These are phyloP conservation scores for Hypoxylon sp. DNA, from an alignment of 2,329 filamentous ascomycete species.

Conservation along the genomic window DNA sequence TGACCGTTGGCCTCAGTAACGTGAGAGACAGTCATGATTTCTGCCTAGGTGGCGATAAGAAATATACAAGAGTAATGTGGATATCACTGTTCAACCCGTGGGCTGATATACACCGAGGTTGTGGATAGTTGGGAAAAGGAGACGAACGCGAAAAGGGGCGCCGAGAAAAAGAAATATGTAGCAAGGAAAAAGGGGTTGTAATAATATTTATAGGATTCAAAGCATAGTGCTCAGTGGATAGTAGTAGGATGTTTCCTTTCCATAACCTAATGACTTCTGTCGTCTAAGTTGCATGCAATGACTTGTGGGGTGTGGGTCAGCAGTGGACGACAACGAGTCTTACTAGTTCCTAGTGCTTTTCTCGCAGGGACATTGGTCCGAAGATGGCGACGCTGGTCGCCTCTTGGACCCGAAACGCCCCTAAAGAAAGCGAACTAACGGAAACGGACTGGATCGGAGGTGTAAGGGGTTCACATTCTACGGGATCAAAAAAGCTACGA, in stretches of 20 bases:
- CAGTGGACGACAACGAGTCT: conserved; percentile 41
- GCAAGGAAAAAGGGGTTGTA: conserved; percentile 37
- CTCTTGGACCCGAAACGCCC: conserved; percentile 40
- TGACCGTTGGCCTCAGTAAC: conserved; percentile 54
- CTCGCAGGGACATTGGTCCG: conserved; percentile 59
- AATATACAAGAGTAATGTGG: conserved; percentile 7
- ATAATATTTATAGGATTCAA: conserved; percentile 54
- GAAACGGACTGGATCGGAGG: conserved; percentile 29
- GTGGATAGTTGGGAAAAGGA: conserved; percentile 19
- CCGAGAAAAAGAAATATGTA: conserved; percentile 29
- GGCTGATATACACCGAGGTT: conserved; percentile 36
- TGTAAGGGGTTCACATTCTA: conserved; percentile 24
- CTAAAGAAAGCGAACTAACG: conserved; percentile 40
- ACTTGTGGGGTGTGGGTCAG: conserved; percentile 52
- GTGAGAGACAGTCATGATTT: conserved; percentile 56
- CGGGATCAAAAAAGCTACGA: conserved; percentile 38
- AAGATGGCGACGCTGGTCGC: conserved; percentile 50
- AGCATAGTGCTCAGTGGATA: conserved; percentile 37
- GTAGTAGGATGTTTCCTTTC: conserved; percentile 46
- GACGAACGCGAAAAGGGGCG: conserved; percentile 39
- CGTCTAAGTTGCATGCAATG: conserved; percentile 46
- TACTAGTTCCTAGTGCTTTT: conserved; percentile 48
- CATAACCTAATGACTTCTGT: conserved; percentile 57
- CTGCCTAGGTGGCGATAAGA: conserved; percentile 18
- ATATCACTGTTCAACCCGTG: conserved; percentile 25